Percentiles rank a stretch among this genome's conserved stretches.
These are phyloP conservation scores for Termitomyces sp. DNA, from an alignment of 768 basidiomycete genomes.

Conservation along the genomic window DNA sequence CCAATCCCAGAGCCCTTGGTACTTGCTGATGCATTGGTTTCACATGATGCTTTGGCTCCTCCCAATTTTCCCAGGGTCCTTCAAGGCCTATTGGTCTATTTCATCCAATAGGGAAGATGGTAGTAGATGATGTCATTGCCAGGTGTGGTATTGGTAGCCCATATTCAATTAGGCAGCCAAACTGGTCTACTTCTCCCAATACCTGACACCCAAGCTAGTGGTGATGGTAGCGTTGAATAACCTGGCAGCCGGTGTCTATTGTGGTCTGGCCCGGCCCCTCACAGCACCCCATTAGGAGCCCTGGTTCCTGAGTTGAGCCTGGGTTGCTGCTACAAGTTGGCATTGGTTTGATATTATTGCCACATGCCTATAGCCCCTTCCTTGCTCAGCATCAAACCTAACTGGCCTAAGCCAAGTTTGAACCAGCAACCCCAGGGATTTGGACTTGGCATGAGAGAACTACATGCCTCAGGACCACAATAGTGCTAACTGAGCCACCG, in stretches of 20 bases:
- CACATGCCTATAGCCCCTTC: too few relatives aligned
- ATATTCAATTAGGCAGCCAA: not conserved
- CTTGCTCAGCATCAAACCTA: not conserved
- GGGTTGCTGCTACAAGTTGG: not conserved
- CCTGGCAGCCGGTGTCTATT: not conserved
- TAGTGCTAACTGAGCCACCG: not conserved
- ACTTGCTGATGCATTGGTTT: too few relatives aligned
- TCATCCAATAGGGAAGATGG: not conserved
- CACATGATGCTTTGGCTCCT: not conserved
- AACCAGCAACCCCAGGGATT: not conserved
- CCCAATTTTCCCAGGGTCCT: not conserved
- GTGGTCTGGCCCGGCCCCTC: not conserved
- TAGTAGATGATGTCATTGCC: too few relatives aligned
- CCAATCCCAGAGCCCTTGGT: too few relatives aligned
- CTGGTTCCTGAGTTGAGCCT: not conserved
- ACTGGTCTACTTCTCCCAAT: not conserved
- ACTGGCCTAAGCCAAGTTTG: not conserved
- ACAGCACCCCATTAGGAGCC: not conserved
- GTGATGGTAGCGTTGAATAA: not conserved
- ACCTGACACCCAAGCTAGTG: not conserved
- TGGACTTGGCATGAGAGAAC: not conserved
- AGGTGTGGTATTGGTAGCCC: not conserved
- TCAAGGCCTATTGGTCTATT: not conserved
- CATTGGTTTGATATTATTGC: not conserved
- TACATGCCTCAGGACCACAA: not conserved